phyloP scores from a whole-genome alignment of 257 asterid species.

The Przewalskia tangutica region DNA sequence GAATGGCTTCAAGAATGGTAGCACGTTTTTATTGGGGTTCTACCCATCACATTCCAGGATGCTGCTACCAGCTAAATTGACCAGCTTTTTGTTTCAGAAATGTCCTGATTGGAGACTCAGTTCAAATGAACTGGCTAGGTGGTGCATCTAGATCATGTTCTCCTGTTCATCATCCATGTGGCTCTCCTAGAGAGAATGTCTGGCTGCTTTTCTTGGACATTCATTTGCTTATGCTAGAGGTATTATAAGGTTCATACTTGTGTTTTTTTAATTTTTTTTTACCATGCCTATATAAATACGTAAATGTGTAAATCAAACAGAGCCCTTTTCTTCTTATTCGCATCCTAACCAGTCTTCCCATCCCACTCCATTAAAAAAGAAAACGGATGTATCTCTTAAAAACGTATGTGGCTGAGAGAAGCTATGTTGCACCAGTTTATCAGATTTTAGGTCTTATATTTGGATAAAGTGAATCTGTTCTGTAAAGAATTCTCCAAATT shows the following conservation, averaged over 20 bases:
- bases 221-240: background rate
- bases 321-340: background rate
- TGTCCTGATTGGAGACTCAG: background rate
- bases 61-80: background rate
- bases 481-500: conserved; percentile 1
- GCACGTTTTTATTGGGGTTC: background rate
- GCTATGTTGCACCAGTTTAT: background rate
- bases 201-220: background rate
- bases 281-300: conserved; percentile 25
- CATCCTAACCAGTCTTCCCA: background rate
- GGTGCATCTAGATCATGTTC: background rate
- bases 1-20: conserved; percentile 94
- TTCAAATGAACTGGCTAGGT: background rate
- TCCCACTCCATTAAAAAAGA: background rate
- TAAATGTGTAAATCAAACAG: conserved; percentile 23
- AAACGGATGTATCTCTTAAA: background rate
- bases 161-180: background rate
- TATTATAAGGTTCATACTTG: background rate
- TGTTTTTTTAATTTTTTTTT: background rate
- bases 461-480: background rate
- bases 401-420: background rate
- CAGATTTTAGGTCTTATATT: background rate
- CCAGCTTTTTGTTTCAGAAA: background rate
- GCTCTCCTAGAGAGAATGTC: background rate
- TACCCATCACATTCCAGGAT: background rate